Evolutionary conservation across 2,329 filamentous ascomycete species (phyloP).

Genomic region (Phaeosphaeriaceae sp.): DNA sequence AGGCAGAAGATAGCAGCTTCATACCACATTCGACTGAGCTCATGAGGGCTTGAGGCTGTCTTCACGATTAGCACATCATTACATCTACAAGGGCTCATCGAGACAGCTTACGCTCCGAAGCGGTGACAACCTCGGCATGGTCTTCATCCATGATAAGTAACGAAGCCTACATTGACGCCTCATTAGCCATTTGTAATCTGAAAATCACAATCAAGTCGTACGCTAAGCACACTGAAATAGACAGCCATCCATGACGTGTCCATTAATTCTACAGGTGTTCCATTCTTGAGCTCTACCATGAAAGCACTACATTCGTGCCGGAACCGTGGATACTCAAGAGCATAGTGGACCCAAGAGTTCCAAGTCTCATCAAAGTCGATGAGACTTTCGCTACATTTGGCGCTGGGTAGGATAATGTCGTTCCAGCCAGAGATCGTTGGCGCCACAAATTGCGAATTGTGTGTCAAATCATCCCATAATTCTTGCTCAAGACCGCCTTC

Average conservation of each 20-base stretch:
- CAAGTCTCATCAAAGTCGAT: conserved; percentile 8
- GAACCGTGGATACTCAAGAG: conserved; percentile 10
- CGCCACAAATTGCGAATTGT: not conserved
- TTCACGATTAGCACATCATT: not conserved
- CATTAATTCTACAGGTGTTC: not conserved
- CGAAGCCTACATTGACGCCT: not conserved
- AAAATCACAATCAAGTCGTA: not conserved
- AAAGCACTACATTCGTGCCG: conserved; percentile 1
- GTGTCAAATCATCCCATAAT: conserved; percentile 1
- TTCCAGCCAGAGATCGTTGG: not conserved
- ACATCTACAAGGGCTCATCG: not conserved
- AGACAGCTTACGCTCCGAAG: not conserved
- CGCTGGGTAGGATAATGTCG: conserved; percentile 6
- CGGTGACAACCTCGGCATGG: not conserved
- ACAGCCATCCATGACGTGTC: conserved; percentile 6
- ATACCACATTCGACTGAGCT: conserved; percentile 2
- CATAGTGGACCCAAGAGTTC: conserved; percentile 13
- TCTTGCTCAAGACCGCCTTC: conserved; percentile 1
- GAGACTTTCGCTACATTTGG: not conserved
- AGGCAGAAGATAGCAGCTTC: conserved; percentile 1
- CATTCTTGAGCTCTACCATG: not conserved
- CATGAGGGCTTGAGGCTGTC: not conserved
- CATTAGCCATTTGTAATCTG: not conserved
- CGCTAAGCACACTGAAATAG: conserved; percentile 7
- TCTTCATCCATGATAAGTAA: conserved; percentile 10